These are phyloP conservation scores for Fallopia convolvulus DNA, from an alignment of 148 eudicot species.

Conservation along the genomic window DNA sequence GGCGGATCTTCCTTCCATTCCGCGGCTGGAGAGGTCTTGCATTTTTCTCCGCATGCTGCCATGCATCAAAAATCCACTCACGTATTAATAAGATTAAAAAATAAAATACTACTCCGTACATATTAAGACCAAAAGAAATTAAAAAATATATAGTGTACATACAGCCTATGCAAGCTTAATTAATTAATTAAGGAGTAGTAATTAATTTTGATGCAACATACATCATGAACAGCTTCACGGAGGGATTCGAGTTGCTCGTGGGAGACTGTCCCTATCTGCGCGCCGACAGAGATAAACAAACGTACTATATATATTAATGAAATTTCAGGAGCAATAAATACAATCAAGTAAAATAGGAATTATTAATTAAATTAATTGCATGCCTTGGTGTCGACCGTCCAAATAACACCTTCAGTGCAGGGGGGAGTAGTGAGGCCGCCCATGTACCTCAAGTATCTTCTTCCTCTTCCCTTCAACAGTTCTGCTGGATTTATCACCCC, in stretches of 20 bases:
- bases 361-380: no score
- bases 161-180: background rate
- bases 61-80: background rate
- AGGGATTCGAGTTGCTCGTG: conserved; percentile 34
- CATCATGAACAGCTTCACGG: conserved; percentile 57
- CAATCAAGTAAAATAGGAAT: no score
- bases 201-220: conserved; percentile 20
- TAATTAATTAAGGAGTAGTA: background rate
- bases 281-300: background rate
- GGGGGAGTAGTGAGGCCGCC: conserved; percentile 84
- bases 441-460: conserved; percentile 39
- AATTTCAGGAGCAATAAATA: background rate
- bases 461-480: conserved; percentile 21
- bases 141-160: no score
- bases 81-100: background rate
- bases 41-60: conserved; percentile 45
- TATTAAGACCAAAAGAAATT: background rate
- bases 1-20: conserved; percentile 31
- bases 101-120: no score
- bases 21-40: conserved; percentile 59
- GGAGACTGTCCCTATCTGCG: conserved; percentile 51
- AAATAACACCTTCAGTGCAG: conserved; percentile 71
- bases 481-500: conserved; percentile 43
- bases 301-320: background rate
- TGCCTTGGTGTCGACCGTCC: conserved; percentile 53